Base-by-base conservation (phyloP, 495 filamentous ascomycete genomes). In the Penicillium maclennaniae region DNA sequence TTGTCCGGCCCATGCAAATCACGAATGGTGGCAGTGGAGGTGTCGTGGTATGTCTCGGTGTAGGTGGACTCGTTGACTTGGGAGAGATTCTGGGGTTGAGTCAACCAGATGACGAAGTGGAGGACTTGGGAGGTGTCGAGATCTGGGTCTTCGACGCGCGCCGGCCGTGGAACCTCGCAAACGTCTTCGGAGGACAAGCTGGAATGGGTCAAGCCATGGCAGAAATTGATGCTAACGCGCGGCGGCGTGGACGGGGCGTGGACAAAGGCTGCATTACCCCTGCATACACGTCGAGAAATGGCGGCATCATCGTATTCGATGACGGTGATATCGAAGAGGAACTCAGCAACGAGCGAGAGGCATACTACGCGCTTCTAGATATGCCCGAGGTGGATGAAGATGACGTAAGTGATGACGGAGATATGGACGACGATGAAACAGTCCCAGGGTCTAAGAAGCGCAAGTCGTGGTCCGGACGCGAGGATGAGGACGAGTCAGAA, bases 261-360 rank as follows among this genome's bases (percentile, higher is more conserved):
- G 75, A 82, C 1, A 76, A 81, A 44, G 93, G 93, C 0, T 80
- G 80, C 47, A 83, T 96, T 26, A 78, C 79, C 28, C 74, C 78
- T n/a, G 67, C 77, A 1, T 96, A 92, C 65, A 80, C 79, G 55
- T 83, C 85, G 16, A 88, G 88, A 31, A 83, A 79, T 53, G 91
- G 91, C 25, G 91, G 91, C 0, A 89, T 96, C 54, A 77, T 96
- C 49, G 90, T 95, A 6, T 93, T 89, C 69, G 95, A 97, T 62
- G 95, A 97, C 69, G 95, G 92, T 15, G 93, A 98, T 70, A 93
- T 98, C 42, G 88, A 92, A 56, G 89, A 92, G 47, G 91, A 92
- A n/a, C 68, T 97, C 40, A 58, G 56, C 28, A 74, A 69, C 17
- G 91, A 97, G 70, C 73, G 79, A 55, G 83, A 89, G 43, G 91